Evolutionary conservation across 2,329 filamentous ascomycete genomes (phyloP), one percentile per base, ranked within the genome.

Genomic region (Claviceps purpurea): DNA sequence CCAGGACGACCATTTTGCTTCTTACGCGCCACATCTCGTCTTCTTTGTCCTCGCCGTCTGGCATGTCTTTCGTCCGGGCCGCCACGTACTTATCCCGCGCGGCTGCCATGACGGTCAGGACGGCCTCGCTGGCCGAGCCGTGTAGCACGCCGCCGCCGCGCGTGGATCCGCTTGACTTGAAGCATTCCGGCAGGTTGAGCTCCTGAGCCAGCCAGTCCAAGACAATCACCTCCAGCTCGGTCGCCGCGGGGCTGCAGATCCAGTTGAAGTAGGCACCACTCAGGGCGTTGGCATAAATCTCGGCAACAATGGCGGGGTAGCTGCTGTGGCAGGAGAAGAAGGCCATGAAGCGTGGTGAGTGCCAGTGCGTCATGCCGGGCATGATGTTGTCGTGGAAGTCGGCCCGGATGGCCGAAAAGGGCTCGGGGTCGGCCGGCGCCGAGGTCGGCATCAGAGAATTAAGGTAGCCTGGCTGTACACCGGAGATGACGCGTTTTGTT

Each of bases 241-340:
- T 97, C 18, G 93, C 84, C 6, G 87, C 89, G 0, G 91, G 91
- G 5, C 84, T 89, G 70, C 91, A 96, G 57, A 96, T 82, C 91
- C 91, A 97, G 70, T 97, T 97, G 75, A 97, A 97, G 41, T 89
- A 89, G 1, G 91, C 89, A 16, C 87, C 87, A 13, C 83, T 93
- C 69, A 96, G 90, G 6, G 89, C 85, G 5, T 87, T 84, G 44
- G 82, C 88, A 73, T 95, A 97, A 73, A 97, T 82, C 70, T 97
- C 91, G 20, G 89, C 91, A 13, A 97, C 76, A 66, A 95, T 91
- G 30, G 83, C 80, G 0, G 91, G 89, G 64, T 85, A 96, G 85
- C 87, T 50, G 84, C 82, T 24, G 81, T 30, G 82, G 49, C 88
- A 88, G 1, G 91, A 87, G 70, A 93, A 97, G 74, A 94, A 97